Evolutionary conservation across 2,329 filamentous ascomycete species (phyloP).

Genomic region (Macrophomina pseudophaseolina): DNA sequence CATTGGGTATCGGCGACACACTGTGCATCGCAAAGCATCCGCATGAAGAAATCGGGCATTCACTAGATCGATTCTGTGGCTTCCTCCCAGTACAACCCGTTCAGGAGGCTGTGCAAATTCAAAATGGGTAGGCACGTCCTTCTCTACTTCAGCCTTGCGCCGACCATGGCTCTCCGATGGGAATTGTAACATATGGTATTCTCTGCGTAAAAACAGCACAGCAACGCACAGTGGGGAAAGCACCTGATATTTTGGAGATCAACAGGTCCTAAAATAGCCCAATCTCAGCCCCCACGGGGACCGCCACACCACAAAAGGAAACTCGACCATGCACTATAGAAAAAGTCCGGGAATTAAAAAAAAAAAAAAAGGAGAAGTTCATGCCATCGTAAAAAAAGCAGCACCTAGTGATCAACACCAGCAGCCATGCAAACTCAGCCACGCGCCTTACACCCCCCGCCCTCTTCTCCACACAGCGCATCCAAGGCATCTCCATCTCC

Average conservation of each 20-base stretch:
- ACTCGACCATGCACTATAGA: neutral
- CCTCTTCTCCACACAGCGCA: neutral
- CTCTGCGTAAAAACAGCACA: no score
- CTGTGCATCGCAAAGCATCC: no score
- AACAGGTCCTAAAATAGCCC: no score
- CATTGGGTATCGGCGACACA: no score
- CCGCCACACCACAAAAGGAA: neutral
- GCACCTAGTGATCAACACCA: neutral
- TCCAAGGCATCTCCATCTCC: neutral
- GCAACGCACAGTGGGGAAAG: neutral
- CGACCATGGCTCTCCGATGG: no score
- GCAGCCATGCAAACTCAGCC: neutral
- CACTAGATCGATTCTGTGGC: no score
- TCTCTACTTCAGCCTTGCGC: no score
- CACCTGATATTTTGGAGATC: neutral
- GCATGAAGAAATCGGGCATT: no score
- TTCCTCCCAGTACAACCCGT: no score
- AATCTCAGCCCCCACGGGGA: neutral
- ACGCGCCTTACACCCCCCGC: neutral
- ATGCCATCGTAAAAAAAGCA: neutral
- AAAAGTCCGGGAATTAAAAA: neutral
- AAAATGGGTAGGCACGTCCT: no score
- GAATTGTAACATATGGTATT: no score
- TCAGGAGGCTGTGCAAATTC: no score
- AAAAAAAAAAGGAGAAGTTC: neutral